Percentiles rank a stretch among this genome's conserved stretches.
These are phyloP conservation scores for Carex cristatella DNA, from an alignment of 176 grass and related monocot genomes.

Conservation along the genomic window DNA sequence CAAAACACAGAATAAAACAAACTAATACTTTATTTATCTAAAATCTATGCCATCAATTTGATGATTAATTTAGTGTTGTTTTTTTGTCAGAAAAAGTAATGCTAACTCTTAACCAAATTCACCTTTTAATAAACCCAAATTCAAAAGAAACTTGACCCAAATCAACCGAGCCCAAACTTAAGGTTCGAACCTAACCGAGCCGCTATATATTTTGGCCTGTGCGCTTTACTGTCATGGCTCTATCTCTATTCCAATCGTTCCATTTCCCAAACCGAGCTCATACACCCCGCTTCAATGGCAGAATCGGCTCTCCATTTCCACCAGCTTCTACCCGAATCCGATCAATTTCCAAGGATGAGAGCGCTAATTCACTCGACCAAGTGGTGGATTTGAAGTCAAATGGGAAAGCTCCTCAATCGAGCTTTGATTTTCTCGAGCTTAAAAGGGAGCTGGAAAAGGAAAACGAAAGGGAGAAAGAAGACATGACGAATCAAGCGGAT, in stretches of 20 bases:
- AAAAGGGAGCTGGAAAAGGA: constrained; percentile 71
- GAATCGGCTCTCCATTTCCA: neutral
- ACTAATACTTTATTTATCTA: too few species aligned
- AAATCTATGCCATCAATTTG: too few species aligned
- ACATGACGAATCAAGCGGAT: neutral
- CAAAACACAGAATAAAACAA: too few species aligned
- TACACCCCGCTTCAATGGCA: neutral
- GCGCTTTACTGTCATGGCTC: neutral
- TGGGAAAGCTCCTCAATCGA: constrained; percentile 36
- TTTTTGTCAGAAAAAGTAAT: too few species aligned
- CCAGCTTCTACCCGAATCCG: constrained; percentile 2
- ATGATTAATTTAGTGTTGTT: too few species aligned
- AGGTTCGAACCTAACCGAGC: neutral
- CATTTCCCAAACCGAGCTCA: constrained; percentile 5
- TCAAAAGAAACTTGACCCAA: neutral
- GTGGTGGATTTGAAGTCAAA: constrained; percentile 12
- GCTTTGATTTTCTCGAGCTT: constrained; percentile 75
- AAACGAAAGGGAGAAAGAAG: neutral
- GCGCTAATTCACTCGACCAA: constrained; percentile 5
- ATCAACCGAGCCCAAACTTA: neutral
- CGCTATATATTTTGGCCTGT: neutral
- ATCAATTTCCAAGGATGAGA: constrained; percentile 13
- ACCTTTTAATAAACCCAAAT: neutral
- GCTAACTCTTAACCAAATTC: neutral
- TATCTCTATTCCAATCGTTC: neutral